A percentile compares a stretch with the other conserved stretches of the same genome.
Evolutionary conservation across 441 rosid genomes (phyloP).

Genomic region (Arabidopsis hybrid): DNA sequence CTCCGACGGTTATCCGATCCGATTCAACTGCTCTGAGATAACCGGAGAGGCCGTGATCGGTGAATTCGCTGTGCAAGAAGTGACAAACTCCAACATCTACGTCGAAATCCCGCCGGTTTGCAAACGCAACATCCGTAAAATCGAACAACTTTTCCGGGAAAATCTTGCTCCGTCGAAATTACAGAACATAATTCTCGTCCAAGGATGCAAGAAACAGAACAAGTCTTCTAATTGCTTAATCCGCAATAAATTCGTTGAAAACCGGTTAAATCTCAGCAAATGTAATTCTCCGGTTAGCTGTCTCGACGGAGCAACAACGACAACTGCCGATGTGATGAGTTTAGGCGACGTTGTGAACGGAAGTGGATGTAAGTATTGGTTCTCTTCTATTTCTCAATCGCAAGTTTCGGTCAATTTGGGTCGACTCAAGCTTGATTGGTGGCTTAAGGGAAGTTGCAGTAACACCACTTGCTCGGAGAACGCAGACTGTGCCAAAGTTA

Average conservation of each 20-base stretch:
- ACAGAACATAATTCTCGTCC: constrained; percentile 59
- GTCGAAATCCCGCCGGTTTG: constrained; percentile 56
- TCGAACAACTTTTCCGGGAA: constrained; percentile 44
- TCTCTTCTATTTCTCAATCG: constrained; percentile 55
- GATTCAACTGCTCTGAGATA: constrained; percentile 45
- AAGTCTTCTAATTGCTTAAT: constrained; percentile 42
- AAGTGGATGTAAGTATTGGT: constrained; percentile 50
- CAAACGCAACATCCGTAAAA: constrained; percentile 50
- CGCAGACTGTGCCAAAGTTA: constrained; percentile 38
- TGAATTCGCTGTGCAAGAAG: constrained; percentile 53
- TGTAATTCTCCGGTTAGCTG: constrained; percentile 53
- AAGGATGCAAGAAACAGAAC: constrained; percentile 42
- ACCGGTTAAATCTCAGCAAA: constrained; percentile 14
- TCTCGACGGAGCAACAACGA: constrained; percentile 2
- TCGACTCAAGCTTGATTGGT: constrained; percentile 63
- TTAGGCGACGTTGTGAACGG: constrained; percentile 26
- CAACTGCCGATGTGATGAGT: constrained; percentile 39
- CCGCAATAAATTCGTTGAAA: constrained; percentile 27
- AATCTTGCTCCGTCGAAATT: constrained; percentile 48
- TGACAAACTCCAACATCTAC: constrained; percentile 54
- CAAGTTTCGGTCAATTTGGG: constrained; percentile 47
- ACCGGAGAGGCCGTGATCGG: constrained; percentile 44
- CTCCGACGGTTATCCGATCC: constrained; percentile 54
- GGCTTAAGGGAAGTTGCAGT: constrained; percentile 52
- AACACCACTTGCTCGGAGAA: constrained; percentile 42